Conservation (phyloP, 306 rosid species). For the Prunus armeniaca region DNA sequence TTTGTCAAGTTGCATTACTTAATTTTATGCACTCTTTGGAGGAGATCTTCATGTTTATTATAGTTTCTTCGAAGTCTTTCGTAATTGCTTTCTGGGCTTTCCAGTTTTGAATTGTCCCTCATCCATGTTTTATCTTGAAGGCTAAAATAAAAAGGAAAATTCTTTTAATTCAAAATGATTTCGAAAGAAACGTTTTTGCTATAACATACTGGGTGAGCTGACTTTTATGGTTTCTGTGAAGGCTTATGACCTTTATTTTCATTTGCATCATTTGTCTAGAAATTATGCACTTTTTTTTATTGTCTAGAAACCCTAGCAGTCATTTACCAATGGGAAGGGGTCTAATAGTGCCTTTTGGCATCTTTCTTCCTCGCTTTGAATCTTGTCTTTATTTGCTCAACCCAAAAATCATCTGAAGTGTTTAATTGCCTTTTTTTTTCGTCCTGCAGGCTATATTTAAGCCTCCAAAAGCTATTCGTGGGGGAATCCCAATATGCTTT, state of each 20-base stretch:
- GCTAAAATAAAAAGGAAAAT: neutral
- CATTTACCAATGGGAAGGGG: neutral
- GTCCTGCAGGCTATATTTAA: constrained; percentile 74
- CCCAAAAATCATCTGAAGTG: neutral
- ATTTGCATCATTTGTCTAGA: neutral
- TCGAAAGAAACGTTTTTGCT: neutral
- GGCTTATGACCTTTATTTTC: neutral
- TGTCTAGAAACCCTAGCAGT: neutral
- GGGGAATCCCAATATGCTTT: constrained; percentile 97
- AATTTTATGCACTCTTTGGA: neutral
- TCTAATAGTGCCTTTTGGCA: neutral
- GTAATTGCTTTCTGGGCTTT: neutral
- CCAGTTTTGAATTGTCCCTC: neutral
- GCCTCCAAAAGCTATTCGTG: constrained; percentile 90
- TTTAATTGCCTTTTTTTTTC: constrained; percentile 6
- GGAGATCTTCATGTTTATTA: neutral
- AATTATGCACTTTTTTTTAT: too few relatives aligned
- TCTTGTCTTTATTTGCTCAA: neutral
- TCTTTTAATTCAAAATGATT: too few relatives aligned
- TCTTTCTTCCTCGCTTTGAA: neutral
- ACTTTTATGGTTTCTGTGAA: neutral
- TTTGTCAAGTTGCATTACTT: neutral
- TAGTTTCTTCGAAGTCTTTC: neutral
- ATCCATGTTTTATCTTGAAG: neutral
- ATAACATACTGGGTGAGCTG: neutral